Base-by-base conservation (phyloP, 352 stramenopile genomes). In the Globisporangium abappressorium region DNA sequence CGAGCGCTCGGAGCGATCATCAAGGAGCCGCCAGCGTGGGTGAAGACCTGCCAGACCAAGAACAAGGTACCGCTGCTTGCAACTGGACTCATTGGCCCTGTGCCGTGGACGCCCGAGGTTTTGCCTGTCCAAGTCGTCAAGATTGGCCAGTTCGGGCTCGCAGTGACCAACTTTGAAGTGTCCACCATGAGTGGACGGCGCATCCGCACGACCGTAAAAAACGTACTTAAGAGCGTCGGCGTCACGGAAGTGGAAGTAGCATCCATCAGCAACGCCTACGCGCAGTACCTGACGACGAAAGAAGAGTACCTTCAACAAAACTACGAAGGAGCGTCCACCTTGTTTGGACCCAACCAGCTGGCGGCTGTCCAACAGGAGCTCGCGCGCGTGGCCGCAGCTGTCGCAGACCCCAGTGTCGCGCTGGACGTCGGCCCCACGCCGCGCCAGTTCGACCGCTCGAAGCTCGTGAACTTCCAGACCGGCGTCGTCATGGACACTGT, bases 241-340 rank as follows among this genome's bases (percentile, higher is more conserved):
- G n/a, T 91, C 26, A 71, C 69, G 5, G 67, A 46, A 46, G 38
- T 46, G 38, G 38, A 46, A 46, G 14, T 46, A 15, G 38, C 38
- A 12, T 46, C 80, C 3, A 66, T 87, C 56, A 85, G 69, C 36
- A 92, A 92, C 65, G 80, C 65, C 0, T 92, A 92, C 64, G 73
- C 78, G n/a, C 70, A 77, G 34, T 92, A 92, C 67, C 64, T 89
- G 49, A 87, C 82, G 38, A 92, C 84, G 0, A 68, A 65, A 12
- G 83, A 90, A 38, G 84, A 92, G 51, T 92, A 92, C 62, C 22
- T 73, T 1, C 73, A 65, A 6, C 84, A 92, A 69, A 58, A 90
- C 63, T 92, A 92, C 62, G 84, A 92, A 70, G 84, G 84, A 24
- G 79, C 84, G 36, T 92, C 81, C 9, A 92, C 84, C 15, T 73